These are phyloP conservation scores for Heritiera littoralis DNA, from an alignment of 345 rosid species.

Conservation along the genomic window DNA sequence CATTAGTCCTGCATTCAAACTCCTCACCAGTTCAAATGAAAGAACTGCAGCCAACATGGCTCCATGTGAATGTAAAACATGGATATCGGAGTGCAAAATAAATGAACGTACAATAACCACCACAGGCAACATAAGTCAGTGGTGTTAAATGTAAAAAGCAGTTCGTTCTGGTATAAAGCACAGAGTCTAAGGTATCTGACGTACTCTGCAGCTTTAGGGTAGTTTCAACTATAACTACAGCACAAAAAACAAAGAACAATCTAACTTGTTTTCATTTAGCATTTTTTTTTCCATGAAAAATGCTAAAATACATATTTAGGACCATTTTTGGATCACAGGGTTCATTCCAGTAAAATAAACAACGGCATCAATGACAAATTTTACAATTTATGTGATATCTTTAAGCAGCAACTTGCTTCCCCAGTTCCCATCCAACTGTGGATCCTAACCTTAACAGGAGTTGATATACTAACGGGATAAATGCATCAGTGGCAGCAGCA, in stretches of 20 bases:
- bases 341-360: background rate
- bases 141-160: background rate
- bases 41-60: slow-evolving; percentile 15
- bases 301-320: background rate
- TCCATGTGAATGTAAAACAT: slow-evolving; percentile 3
- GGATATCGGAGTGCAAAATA: background rate
- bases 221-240: background rate
- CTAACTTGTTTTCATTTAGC: background rate
- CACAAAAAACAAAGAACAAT: background rate
- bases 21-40: slow-evolving; percentile 14
- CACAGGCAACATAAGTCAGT: background rate
- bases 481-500: background rate
- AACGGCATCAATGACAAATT: background rate
- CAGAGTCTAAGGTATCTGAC: background rate
- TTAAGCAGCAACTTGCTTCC: background rate
- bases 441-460: background rate
- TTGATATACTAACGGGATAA: background rate
- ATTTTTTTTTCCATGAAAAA: background rate
- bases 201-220: background rate
- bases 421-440: background rate
- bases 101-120: background rate
- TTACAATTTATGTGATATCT: background rate
- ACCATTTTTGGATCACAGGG: background rate
- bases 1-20: slow-evolving; percentile 55
- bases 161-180: background rate